Base-by-base conservation (phyloP, 2,329 filamentous ascomycete genomes). In the Beauveria rudraprayagi region DNA sequence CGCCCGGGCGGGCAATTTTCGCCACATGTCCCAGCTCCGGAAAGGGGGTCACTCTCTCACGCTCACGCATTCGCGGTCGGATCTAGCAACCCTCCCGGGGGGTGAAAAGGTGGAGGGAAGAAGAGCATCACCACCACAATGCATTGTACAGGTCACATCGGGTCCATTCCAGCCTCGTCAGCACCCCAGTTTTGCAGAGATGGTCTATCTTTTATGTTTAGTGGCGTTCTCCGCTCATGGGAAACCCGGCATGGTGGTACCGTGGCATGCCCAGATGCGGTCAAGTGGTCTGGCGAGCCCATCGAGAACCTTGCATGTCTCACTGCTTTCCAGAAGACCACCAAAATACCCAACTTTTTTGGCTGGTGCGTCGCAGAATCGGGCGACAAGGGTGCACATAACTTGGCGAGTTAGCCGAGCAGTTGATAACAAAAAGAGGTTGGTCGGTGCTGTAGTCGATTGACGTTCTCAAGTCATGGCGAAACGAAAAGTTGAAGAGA, bases 61-160 rank as follows among this genome's bases (percentile, higher is more conserved):
- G 1, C 26, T 28, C 26, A 8, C 28, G 28, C 28, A 34, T 34
- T 37, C 34, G 34, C 11, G 4, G 34, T 14, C 34, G 34, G 34
- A 37, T 37, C 34, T 14, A 37, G 34, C 34, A 37, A 37, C 34
- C 34, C 34, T 14, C 30, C 30, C 30, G 11, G 11, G 30, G 34
- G 34, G 34, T 11, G 11, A 3, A 37, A 11, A 11, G 53, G 40
- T 17, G 46, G 46, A 24, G 46, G 46, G 47, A 50, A 26, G 16
- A 24, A 28, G 28, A 24, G 46, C 24, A 24, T 28, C 26, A 19
- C 30, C 30, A 59, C 48, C 56, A 59, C 56, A 59, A 59, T 59
- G 56, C 56, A 59, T 59, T 59, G 56, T 59, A 59, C 47, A 59
- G 28, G 56, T 52, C 56, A 52, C n/a, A 44, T 51, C 22, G 44